Evolutionary conservation across 2,329 filamentous ascomycete genomes (phyloP), one percentile per base, ranked within the genome.

Genomic region (Fusarium sp.): DNA sequence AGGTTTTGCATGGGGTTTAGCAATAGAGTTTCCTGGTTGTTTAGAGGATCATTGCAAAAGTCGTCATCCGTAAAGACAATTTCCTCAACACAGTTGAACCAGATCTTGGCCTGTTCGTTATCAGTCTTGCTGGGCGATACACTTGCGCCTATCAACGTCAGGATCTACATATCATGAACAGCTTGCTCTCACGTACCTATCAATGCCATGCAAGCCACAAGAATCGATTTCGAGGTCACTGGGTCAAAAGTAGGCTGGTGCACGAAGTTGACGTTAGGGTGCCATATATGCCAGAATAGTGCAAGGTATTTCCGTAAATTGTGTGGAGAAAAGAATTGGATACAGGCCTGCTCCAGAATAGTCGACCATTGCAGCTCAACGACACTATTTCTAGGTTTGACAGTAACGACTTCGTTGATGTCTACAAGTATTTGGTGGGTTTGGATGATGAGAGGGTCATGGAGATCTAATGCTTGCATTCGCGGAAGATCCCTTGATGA

Each of bases 281-380:
- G 56, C 61, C 61, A 64, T 3, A 63, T 62, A 18, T 64, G 61
- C 57, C 61, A 63, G 24, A 62, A 64, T 2, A 64, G n/a, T 6
- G 42, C 24, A 1, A 64, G 24, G 4, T 50, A 42, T 12, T 36
- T 64, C 10, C 61, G 36, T 3, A 64, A 9, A 6, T 64, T 64
- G 0, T 9, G 20, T 1, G 44, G 61, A 10, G 61, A 30, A 13
- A 64, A 64, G 36, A 63, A 63, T 3, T 63, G 28, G 12, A 62
- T 36, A 18, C 44, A 64, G 0, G 39, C 6, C 8, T 66, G 47
- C 13, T 65, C 60, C 5, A 65, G 26, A 20, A 55, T 17, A 24
- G n/a, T 5, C 0, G 63, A 65, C 63, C 63, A 56, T 6, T 47
- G 47, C 2, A 66, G 22, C 32, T 64, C 45, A 5, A 66, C 60